Conservation (phyloP, 2,329 filamentous ascomycete genomes). For the Hymenoscyphus repandus region DNA sequence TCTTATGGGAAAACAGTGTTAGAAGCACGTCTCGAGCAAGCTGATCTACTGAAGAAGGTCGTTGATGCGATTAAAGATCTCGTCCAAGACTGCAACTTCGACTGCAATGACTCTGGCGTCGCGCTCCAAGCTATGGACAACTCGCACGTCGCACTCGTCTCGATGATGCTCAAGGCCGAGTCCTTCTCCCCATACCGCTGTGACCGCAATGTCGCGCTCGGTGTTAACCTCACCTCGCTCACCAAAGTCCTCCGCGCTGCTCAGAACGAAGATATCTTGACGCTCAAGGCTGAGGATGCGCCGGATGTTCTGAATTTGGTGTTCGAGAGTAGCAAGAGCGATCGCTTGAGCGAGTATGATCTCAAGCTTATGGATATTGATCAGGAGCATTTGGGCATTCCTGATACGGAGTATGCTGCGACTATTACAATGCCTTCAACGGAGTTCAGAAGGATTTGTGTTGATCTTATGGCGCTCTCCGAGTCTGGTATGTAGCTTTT, state of each 20-base stretch:
- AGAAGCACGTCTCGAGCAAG: conserved; percentile 96
- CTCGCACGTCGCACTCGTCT: conserved; percentile 97
- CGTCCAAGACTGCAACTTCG: conserved; percentile 99
- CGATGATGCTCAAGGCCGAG: conserved; percentile 97
- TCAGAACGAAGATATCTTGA: conserved; percentile 90
- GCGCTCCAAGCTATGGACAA: conserved; percentile 99
- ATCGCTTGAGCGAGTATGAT: conserved; percentile 97
- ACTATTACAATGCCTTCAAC: conserved; percentile 81
- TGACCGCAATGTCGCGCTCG: conserved; percentile 97
- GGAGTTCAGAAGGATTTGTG: conserved; percentile 94
- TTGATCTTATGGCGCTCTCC: conserved; percentile 84
- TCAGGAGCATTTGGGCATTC: conserved; percentile 97
- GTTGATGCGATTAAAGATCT: conserved; percentile 99
- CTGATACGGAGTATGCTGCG: conserved; percentile 96
- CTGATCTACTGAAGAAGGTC: conserved; percentile 91
- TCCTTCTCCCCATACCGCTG: conserved; percentile 93
- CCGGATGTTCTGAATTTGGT: conserved; percentile 93
- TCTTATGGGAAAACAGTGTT: conserved; percentile 51
- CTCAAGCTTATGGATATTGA: conserved; percentile 99
- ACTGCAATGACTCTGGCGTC: conserved; percentile 99
- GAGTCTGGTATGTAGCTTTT: conserved; percentile 71
- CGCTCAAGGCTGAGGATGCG: conserved; percentile 94
- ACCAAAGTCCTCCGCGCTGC: conserved; percentile 96
- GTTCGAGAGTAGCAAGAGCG: conserved; percentile 85
- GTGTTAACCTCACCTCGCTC: conserved; percentile 92